These are phyloP conservation scores for Asterochloris erici DNA, from an alignment of 139 green algal genomes.

Conservation along the genomic window DNA sequence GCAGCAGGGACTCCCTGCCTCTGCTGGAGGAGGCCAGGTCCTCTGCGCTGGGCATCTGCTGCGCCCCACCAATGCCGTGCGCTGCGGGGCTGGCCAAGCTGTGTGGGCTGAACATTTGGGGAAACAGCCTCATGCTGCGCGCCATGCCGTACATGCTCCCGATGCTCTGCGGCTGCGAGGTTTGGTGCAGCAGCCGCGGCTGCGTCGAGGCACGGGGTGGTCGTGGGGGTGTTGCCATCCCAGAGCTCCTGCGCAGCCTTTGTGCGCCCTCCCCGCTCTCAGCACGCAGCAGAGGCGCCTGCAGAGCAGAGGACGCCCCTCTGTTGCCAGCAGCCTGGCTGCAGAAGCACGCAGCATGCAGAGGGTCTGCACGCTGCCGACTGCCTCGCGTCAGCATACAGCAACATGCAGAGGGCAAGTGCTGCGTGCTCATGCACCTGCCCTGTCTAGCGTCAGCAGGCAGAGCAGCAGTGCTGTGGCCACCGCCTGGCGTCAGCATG, in stretches of 20 bases:
- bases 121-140: constrained; percentile 52
- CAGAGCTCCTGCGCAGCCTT: background rate
- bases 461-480: too few species aligned
- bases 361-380: too few species aligned
- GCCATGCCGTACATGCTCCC: constrained; percentile 32
- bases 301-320: background rate
- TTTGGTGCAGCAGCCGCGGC: background rate
- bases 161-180: constrained; percentile 18
- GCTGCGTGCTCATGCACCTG: too few species aligned
- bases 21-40: constrained; percentile 1
- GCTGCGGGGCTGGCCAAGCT: constrained; percentile 36
- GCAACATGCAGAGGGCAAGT: too few species aligned
- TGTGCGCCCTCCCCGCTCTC: background rate
- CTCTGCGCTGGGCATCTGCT: background rate
- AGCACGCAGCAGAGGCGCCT: constrained; percentile 11
- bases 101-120: constrained; percentile 51
- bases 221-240: background rate
- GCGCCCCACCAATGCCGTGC: background rate
- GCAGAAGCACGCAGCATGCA: too few species aligned
- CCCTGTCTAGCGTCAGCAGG: too few species aligned
- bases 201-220: background rate
- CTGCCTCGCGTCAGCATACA: too few species aligned
- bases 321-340: too few species aligned
- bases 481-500: too few species aligned
- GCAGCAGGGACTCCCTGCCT: background rate